Base-by-base conservation (phyloP, 495 filamentous ascomycete species). In the Lineolata rhizophorae region DNA sequence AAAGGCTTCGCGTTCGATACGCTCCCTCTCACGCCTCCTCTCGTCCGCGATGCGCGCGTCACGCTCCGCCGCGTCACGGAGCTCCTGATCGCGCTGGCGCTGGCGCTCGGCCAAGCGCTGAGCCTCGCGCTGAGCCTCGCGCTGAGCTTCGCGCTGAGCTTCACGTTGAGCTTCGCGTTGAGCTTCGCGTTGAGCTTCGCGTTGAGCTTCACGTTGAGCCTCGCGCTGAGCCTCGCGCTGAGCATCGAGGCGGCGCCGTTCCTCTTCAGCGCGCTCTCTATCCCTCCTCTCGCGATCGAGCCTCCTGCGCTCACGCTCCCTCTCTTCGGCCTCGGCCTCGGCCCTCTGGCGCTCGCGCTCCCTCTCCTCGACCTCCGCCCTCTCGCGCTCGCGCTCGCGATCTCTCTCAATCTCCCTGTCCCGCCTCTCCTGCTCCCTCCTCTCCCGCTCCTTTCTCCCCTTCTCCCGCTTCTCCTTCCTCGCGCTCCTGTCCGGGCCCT, bases 361-460 rank as follows among this genome's bases (percentile, higher is more conserved):
- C 5, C 20, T 14, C 17, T 40, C 33, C n/a, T n/a, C 0, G 8
- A 30, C 24, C 18, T 19, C 9, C 21, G 19, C 27, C 4, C 12
- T 15, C 18, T 36, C 25, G 5, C 31, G 36, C 20, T 34, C 14
- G 10, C 29, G 27, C 15, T 28, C 14, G 5, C 33, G 37, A 15
- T 29, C 29, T 32, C 31, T 18, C 2, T 44, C 39, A 30, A 34
- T 28, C 34, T 47, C 42, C 16, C 34, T 27, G 35, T 34, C 35
- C 14, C 35, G 19, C 20, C 18, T 20, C 17, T 22, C 20, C 30
- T 18, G 11, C 20, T 37, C 20, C 18, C 34, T 30, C 29, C 31
- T 47, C 40, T 20, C 44, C 36, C 18, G 45, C 43, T n/a, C 44
- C 32, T 41, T 47, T 12, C 35, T 33, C 40, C 35, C 36, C 29